Base-by-base conservation (phyloP, 192 early-diverging fungal genomes). In the Mortierella antarctica region DNA sequence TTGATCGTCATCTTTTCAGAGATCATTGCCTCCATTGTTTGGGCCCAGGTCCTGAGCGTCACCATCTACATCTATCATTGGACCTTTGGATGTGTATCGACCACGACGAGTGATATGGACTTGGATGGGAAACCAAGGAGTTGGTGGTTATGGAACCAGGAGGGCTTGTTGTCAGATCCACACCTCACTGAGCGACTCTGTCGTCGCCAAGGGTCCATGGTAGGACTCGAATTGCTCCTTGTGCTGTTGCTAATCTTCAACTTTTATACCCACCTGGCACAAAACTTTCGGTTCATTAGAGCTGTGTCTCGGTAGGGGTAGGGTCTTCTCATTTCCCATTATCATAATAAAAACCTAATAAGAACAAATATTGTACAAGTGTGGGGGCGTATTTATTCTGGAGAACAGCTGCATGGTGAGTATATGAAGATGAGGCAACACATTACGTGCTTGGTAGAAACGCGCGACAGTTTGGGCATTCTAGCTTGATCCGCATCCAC, bases 401-500 rank as follows among this genome's bases (percentile, higher is more conserved):
- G 31, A 31, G 31, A 31, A 31, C 31, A 31, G 31, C 57, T 59
- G 23, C 1, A 40, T 42, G 13, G 40, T 14, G 57, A 5, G n/a
- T n/a, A 31, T 15, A 59, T 57, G 23, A 20, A 13, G 56, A 13
- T 14, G 31, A 12, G 8, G 1, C 31, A 31, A 31, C 42, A 20
- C 21, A 23, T 74, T 88, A 90, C 51, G 82, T 77, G 7, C 88
- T 83, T 55, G 91, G 92, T 65, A 92, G 80, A 58, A 84, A 84
- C 7, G 88, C 73, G 46, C 91, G 83, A 59, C 92, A 91, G 14
- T 92, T 81, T 12, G 91, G 91, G 67, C 92, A 92, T 71, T 94
- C 93, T 21, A 94, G 83, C 74, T 94, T 94, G 57, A 94, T 90
- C 46, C 89, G 84, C 92, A 94, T 94, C 93, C 93, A 94, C 73